A percentile compares a stretch with the other conserved stretches of the same genome.
phyloP scores from a whole-genome alignment of 257 asterid genomes.

The Jacaranda mimosifolia region DNA sequence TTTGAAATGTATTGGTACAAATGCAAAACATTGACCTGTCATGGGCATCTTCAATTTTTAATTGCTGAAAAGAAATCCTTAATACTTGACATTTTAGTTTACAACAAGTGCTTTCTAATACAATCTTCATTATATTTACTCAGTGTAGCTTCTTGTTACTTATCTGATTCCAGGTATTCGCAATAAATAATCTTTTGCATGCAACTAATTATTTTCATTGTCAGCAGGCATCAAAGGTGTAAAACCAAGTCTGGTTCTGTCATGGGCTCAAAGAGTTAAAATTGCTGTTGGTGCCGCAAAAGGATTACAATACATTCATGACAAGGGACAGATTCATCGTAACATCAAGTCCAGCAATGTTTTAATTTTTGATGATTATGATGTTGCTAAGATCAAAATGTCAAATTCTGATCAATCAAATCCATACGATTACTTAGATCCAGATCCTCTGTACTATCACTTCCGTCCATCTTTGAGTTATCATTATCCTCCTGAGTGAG shows the following conservation, averaged over 20 bases:
- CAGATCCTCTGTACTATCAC: neutral
- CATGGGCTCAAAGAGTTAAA: slow-evolving; percentile 46
- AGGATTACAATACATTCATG: slow-evolving; percentile 58
- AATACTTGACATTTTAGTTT: neutral
- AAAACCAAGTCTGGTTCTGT: slow-evolving; percentile 55
- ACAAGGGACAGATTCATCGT: slow-evolving; percentile 55
- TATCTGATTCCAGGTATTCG: neutral
- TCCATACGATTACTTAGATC: slow-evolving; percentile 59
- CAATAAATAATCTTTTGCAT: neutral
- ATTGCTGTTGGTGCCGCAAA: slow-evolving; percentile 47
- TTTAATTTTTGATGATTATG: slow-evolving; percentile 41
- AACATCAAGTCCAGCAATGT: slow-evolving; percentile 42
- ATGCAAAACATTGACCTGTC: neutral
- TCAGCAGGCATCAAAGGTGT: slow-evolving; percentile 52
- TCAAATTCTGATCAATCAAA: slow-evolving; percentile 60
- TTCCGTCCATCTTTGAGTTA: slow-evolving; percentile 59
- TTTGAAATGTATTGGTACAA: neutral
- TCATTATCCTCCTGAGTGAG: slow-evolving; percentile 69
- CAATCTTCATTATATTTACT: slow-evolving; percentile 1
- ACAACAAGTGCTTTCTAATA: neutral
- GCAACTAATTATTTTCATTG: neutral
- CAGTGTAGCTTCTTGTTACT: slow-evolving; percentile 1
- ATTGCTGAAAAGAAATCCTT: slow-evolving; percentile 15
- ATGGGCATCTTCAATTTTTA: neutral
- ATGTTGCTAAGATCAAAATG: slow-evolving; percentile 66